These are phyloP conservation scores for Litsea cubeba DNA, from an alignment of 164 flowering plant species.

Conservation along the genomic window DNA sequence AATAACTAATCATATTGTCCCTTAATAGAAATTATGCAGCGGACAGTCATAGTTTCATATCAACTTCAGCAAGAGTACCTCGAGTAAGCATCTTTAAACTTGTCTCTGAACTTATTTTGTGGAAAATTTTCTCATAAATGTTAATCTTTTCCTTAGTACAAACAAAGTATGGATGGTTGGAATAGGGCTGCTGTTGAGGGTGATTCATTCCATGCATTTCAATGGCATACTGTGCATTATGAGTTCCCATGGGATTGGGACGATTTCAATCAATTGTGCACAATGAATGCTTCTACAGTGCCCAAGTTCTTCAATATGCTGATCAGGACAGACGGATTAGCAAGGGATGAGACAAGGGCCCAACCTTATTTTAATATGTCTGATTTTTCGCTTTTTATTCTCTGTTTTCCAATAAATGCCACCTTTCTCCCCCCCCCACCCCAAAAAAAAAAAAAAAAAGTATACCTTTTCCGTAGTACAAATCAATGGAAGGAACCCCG, in stretches of 20 bases:
- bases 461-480: conserved; percentile 82
- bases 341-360: too few relatives aligned
- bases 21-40: background rate
- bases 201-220: too few relatives aligned
- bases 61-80: background rate
- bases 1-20: background rate
- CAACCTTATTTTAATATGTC: too few relatives aligned
- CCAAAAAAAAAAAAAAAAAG: background rate
- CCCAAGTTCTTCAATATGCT: too few relatives aligned
- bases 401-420: too few relatives aligned
- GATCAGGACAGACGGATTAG: too few relatives aligned
- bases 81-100: background rate
- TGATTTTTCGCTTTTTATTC: too few relatives aligned
- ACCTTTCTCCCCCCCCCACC: background rate
- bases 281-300: too few relatives aligned
- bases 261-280: too few relatives aligned
- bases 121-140: background rate
- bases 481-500: conserved; percentile 77
- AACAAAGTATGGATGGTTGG: background rate
- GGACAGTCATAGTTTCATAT: background rate
- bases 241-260: too few relatives aligned
- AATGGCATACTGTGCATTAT: too few relatives aligned
- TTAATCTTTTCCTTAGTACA: conserved; percentile 80
- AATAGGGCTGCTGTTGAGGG: too few relatives aligned
- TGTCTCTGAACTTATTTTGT: background rate